Conservation (phyloP, 1,284 basidiomycete species). For the Microbotryomycetes sp. region DNA sequence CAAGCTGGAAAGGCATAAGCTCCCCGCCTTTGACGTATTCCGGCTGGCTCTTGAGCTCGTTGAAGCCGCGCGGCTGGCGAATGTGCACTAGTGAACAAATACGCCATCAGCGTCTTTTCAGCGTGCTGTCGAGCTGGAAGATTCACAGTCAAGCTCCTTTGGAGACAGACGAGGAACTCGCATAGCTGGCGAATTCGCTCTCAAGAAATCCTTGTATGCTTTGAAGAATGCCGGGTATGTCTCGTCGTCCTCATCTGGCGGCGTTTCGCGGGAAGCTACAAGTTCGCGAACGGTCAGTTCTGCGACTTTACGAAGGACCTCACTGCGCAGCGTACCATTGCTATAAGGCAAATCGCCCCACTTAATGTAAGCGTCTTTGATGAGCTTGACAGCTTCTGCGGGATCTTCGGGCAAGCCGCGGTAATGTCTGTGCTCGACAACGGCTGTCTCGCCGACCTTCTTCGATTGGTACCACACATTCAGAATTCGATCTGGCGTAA, state of each 20-base stretch:
- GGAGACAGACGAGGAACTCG: conserved; percentile 16
- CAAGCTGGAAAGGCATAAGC: conserved; percentile 51
- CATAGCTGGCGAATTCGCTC: conserved; percentile 17
- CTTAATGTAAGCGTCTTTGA: conserved; percentile 30
- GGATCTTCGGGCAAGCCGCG: conserved; percentile 19
- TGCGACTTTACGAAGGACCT: not conserved
- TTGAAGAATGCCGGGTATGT: conserved; percentile 24
- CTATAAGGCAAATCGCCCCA: conserved; percentile 33
- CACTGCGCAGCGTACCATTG: conserved; percentile 14
- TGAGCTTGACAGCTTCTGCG: conserved; percentile 22
- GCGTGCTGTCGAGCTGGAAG: no score
- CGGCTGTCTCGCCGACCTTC: not conserved
- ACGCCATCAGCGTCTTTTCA: no score
- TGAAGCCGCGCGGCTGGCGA: conserved; percentile 11
- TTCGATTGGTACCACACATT: conserved; percentile 23
- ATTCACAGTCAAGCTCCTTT: conserved; percentile 17
- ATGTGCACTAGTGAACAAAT: no score
- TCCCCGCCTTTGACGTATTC: conserved; percentile 27
- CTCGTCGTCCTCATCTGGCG: conserved; percentile 21
- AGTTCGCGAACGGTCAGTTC: no score
- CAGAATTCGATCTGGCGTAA: conserved; percentile 32
- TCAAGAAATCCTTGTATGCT: conserved; percentile 30
- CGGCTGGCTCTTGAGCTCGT: conserved; percentile 25
- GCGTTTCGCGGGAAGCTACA: conserved; percentile 19
- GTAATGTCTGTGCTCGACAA: conserved; percentile 6